Percentiles rank a stretch among this genome's conserved stretches.
Conservation (phyloP, 2,329 filamentous ascomycete genomes). For the Aspergillus pseudoterreus region DNA sequence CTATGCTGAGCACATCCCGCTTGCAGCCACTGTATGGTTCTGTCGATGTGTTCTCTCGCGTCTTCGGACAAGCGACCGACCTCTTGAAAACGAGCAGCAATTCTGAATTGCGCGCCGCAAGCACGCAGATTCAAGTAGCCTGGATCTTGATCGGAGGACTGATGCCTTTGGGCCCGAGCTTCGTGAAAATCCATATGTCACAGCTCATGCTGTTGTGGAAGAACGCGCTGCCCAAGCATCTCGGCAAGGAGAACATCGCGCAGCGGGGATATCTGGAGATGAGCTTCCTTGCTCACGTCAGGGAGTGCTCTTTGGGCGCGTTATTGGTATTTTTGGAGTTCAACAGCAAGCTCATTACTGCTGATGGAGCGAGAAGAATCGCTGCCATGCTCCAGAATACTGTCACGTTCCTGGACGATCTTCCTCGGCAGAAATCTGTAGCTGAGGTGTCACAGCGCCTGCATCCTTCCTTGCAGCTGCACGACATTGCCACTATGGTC, state of each 20-base stretch:
- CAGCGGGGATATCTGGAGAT: slow-evolving; percentile 82
- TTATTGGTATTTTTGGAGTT: slow-evolving; percentile 90
- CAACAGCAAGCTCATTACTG: slow-evolving; percentile 85
- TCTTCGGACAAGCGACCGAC: slow-evolving; percentile 85
- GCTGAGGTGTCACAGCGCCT: slow-evolving; percentile 84
- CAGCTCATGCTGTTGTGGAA: slow-evolving; percentile 94
- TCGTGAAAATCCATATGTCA: slow-evolving; percentile 96
- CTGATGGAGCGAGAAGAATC: slow-evolving; percentile 90
- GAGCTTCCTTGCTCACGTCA: slow-evolving; percentile 88
- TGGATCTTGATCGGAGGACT: slow-evolving; percentile 96
- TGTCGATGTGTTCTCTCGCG: slow-evolving; percentile 88
- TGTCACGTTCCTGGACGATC: slow-evolving; percentile 77
- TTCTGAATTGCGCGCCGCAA: slow-evolving; percentile 84
- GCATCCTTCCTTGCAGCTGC: slow-evolving; percentile 78
- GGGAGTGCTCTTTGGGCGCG: slow-evolving; percentile 88
- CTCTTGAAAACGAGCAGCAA: slow-evolving; percentile 88
- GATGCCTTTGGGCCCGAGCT: slow-evolving; percentile 95
- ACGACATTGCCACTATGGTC: slow-evolving; percentile 90
- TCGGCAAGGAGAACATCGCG: slow-evolving; percentile 87
- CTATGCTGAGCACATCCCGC: slow-evolving; percentile 84
- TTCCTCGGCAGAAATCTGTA: slow-evolving; percentile 77
- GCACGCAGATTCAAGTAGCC: slow-evolving; percentile 93
- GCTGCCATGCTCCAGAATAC: slow-evolving; percentile 95
- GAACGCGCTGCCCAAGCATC: slow-evolving; percentile 88
- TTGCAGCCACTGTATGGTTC: slow-evolving; percentile 88